Base-by-base conservation (phyloP, 2,329 filamentous ascomycete species). In the Aureobasidium subglaciale region DNA sequence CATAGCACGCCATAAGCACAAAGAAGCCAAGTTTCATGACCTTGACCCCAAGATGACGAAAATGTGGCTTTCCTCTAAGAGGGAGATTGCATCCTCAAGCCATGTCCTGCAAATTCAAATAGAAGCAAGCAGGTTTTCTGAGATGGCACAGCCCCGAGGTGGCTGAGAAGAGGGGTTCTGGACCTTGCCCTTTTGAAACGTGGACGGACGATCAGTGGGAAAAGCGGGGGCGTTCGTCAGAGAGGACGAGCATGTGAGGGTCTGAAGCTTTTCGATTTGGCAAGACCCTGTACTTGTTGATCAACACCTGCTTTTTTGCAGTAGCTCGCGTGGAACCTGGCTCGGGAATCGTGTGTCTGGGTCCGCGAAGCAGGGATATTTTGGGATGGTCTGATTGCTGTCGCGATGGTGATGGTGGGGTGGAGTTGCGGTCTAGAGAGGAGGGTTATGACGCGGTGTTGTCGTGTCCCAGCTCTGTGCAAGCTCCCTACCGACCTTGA, bases 181-280 rank as follows among this genome's bases (percentile, higher is more conserved):
- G 46, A 25, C 22, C 24, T 45, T 27, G 24, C 32, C 11, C 20
- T 29, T 10, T 5, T 29, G 34, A 29, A 38, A 50, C 32, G 34
- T 38, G 46, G 9, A 27, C 32, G 22, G n/a, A n/a, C n/a, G n/a
- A n/a, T n/a, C n/a, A n/a, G n/a, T 7, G 16, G 16, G 37, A 40
- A 38, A 50, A 50, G 46, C 34, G 46, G 46, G 46, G 37, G 37
- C 16, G 37, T 40, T 40, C 37, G 37, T 40, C 37, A 40, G 46
- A 29, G 34, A n/a, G 22, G 10, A 24, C 24, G n/a, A 7, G 37
- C 37, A 18, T 27, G 40, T 27, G 24, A 27, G 22, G 22, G 40
- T 25, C 13, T 15, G 40, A 42, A 42, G 40, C 22, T 16, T n/a
- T 48, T 50, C 46, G 46, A 50, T 50, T n/a, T 50, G 46, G 46